Conservation (phyloP, 106 monocot species). For the Agapanthus africanus region DNA sequence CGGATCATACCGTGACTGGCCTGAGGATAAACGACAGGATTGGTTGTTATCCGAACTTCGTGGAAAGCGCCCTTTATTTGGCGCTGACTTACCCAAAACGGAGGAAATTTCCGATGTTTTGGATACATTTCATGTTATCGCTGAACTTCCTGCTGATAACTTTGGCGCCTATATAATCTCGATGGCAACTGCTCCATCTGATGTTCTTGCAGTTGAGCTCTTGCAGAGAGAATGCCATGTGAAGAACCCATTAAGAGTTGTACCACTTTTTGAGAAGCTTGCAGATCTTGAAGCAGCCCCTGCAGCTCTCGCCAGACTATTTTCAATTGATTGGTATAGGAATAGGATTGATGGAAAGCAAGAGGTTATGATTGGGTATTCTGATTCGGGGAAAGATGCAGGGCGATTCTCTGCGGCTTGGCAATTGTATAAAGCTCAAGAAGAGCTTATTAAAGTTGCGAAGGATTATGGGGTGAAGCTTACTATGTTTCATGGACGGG, state of each 20-base stretch:
- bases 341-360: conserved; percentile 81
- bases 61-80: conserved; percentile 83
- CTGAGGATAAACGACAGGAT: conserved; percentile 83
- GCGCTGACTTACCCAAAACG: conserved; percentile 77
- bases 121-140: conserved; percentile 59
- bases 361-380: conserved; percentile 94
- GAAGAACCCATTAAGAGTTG: conserved; percentile 73
- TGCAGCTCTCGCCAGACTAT: conserved; percentile 63
- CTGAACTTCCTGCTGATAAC: conserved; percentile 79
- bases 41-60: conserved; percentile 83
- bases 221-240: conserved; percentile 58
- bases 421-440: conserved; percentile 87
- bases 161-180: conserved; percentile 96
- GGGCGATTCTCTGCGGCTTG: conserved; percentile 89
- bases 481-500: conserved; percentile 94
- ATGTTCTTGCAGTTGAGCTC: conserved; percentile 81
- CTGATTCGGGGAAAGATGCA: conserved; percentile 90
- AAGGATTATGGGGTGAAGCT: conserved; percentile 81
- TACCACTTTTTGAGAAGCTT: conserved; percentile 85
- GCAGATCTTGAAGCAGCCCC: conserved; percentile 84
- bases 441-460: conserved; percentile 73
- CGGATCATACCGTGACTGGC: conserved; percentile 88
- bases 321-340: conserved; percentile 74
- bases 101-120: conserved; percentile 84
- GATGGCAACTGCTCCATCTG: conserved; percentile 86